Evolutionary conservation across 2,329 filamentous ascomycete genomes (phyloP).

Genomic region (Aureobasidium sp.): DNA sequence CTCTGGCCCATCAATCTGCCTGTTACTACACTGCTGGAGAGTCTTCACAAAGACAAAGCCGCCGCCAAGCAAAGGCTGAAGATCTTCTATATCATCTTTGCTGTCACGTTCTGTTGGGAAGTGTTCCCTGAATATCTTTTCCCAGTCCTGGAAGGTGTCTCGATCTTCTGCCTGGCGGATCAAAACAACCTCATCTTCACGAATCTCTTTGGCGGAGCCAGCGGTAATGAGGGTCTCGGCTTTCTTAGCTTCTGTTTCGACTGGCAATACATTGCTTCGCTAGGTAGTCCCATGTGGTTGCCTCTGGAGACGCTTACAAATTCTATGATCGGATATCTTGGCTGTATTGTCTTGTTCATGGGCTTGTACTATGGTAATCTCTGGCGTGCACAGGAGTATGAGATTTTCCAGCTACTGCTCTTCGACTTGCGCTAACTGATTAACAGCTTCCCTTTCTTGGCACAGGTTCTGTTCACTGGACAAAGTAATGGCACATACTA

Average conservation of each 20-base stretch:
- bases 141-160: constrained; percentile 36
- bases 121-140: constrained; percentile 44
- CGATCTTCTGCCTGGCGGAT: constrained; percentile 42
- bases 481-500: constrained; percentile 32
- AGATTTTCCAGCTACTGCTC: too few species aligned
- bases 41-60: constrained; percentile 33
- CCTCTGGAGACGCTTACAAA: constrained; percentile 37
- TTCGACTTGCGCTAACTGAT: background rate
- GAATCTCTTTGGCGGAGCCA: constrained; percentile 45
- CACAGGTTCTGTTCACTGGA: constrained; percentile 35
- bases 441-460: constrained; percentile 37
- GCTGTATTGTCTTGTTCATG: constrained; percentile 34
- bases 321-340: constrained; percentile 33
- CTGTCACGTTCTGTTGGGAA: constrained; percentile 41
- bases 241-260: constrained; percentile 39
- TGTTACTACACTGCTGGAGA: constrained; percentile 34
- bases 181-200: constrained; percentile 39
- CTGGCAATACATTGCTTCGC: constrained; percentile 39
- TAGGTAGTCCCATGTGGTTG: constrained; percentile 32
- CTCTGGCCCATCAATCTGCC: constrained; percentile 39
- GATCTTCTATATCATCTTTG: constrained; percentile 37
- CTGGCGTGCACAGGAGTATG: constrained; percentile 31
- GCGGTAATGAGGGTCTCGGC: constrained; percentile 41
- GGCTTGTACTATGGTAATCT: constrained; percentile 39
- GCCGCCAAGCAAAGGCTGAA: constrained; percentile 36